Evolutionary conservation across 352 stramenopile genomes (phyloP).

Genomic region (Achlya hypogyna): DNA sequence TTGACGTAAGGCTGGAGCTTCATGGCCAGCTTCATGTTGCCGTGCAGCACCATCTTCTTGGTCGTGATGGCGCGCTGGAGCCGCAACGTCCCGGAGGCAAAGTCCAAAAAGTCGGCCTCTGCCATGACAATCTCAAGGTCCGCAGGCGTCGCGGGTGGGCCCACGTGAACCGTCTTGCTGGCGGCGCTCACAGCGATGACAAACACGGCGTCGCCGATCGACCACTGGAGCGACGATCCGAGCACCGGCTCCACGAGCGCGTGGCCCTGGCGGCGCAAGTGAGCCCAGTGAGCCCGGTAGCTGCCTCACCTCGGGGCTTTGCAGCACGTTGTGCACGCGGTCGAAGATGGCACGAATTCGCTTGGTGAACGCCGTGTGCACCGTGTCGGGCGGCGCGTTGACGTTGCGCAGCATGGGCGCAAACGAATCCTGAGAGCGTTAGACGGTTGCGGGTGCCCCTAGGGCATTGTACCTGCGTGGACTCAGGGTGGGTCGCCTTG

Average conservation of each 20-base stretch:
- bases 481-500: conserved; percentile 50
- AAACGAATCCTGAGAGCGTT: conserved; percentile 35
- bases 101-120: conserved; percentile 54
- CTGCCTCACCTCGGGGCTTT: conserved; percentile 14
- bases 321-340: conserved; percentile 36
- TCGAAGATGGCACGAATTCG: conserved; percentile 53
- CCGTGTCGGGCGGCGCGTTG: conserved; percentile 35
- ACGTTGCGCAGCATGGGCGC: conserved; percentile 70
- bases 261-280: background rate
- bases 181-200: conserved; percentile 49
- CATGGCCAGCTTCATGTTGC: conserved; percentile 68
- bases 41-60: conserved; percentile 53
- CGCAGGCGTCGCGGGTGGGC: conserved; percentile 32
- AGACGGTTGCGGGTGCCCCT: background rate
- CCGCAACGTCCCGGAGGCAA: conserved; percentile 45
- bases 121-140: conserved; percentile 57
- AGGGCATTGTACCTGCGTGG: conserved; percentile 30
- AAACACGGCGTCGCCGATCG: conserved; percentile 62
- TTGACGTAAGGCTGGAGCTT: conserved; percentile 57
- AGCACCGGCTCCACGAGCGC: background rate
- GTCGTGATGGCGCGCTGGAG: conserved; percentile 51
- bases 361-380: conserved; percentile 43
- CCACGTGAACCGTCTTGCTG: conserved; percentile 39
- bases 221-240: conserved; percentile 34
- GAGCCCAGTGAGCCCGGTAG: background rate